Conservation (phyloP, 73 alveolate genomes). For the Paramecium primaurelia region DNA sequence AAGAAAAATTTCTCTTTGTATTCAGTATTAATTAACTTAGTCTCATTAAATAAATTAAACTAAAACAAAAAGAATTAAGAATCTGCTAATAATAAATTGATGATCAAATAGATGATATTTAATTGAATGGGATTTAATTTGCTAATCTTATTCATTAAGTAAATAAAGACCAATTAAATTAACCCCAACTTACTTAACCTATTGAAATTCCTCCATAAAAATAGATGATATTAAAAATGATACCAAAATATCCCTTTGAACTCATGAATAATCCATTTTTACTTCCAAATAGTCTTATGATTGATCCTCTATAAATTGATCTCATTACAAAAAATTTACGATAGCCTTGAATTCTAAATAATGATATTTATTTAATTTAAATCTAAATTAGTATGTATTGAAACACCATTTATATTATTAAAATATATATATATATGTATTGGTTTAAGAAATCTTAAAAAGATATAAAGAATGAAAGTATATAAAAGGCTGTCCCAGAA, state of each 20-base stretch:
- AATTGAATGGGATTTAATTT: conserved; percentile 1
- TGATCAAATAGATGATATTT: neutral
- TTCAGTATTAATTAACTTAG: neutral
- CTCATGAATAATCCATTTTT: neutral
- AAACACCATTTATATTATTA: neutral
- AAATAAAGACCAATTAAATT: neutral
- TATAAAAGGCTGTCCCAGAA: neutral
- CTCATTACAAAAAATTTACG: neutral
- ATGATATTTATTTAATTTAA: neutral
- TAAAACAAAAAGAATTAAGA: neutral
- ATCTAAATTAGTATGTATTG: neutral
- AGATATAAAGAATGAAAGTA: neutral
- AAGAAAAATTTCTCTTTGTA: conserved; percentile 49
- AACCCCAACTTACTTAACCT: neutral
- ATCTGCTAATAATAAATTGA: neutral
- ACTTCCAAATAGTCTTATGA: neutral
- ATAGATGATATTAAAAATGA: neutral
- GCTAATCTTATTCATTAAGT: neutral
- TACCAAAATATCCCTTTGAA: neutral
- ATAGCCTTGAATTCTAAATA: neutral
- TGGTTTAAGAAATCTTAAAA: neutral
- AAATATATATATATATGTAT: neutral
- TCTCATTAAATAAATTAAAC: neutral
- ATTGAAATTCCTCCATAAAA: neutral
- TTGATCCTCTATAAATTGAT: conserved; percentile 8